These are phyloP conservation scores for Phycomyces blakesleeanus DNA, from an alignment of 192 early-diverging fungal genomes.

Conservation along the genomic window DNA sequence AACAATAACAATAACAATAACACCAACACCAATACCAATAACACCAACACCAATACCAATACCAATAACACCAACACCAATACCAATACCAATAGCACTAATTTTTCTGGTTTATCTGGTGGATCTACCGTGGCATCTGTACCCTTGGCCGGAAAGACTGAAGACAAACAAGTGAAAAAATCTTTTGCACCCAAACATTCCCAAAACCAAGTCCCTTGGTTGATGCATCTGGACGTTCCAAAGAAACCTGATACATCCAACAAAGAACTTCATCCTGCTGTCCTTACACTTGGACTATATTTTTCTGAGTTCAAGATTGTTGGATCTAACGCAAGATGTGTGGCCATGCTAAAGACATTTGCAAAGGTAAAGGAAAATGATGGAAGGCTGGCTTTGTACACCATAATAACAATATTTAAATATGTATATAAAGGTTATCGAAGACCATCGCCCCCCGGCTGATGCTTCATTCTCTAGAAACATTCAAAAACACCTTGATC, in stretches of 20 bases:
- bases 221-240: slow-evolving; percentile 71
- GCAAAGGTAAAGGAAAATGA: slow-evolving; percentile 52
- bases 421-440: slow-evolving; percentile 63
- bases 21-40: slow-evolving; percentile 10
- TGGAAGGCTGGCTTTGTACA: too few relatives aligned
- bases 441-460: slow-evolving; percentile 86
- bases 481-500: slow-evolving; percentile 76
- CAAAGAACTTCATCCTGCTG: slow-evolving; percentile 80
- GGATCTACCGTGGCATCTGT: slow-evolving; percentile 18
- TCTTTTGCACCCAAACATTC: slow-evolving; percentile 24
- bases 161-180: slow-evolving; percentile 31
- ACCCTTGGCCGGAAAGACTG: slow-evolving; percentile 32
- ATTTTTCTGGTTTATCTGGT: slow-evolving; percentile 19
- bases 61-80: slow-evolving; percentile 12
- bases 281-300: slow-evolving; percentile 81
- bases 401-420: not conserved
- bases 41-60: slow-evolving; percentile 13
- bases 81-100: slow-evolving; percentile 20
- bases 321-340: slow-evolving; percentile 87
- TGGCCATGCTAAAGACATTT: slow-evolving; percentile 86
- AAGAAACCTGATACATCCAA: slow-evolving; percentile 47
- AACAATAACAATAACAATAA: too few relatives aligned
- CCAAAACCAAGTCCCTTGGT: slow-evolving; percentile 60
- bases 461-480: slow-evolving; percentile 75
- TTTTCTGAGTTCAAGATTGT: slow-evolving; percentile 82